Evolutionary conservation across 2,329 filamentous ascomycete species (phyloP), one percentile per base, ranked within the genome.

Genomic region (Claviceps maximensis): DNA sequence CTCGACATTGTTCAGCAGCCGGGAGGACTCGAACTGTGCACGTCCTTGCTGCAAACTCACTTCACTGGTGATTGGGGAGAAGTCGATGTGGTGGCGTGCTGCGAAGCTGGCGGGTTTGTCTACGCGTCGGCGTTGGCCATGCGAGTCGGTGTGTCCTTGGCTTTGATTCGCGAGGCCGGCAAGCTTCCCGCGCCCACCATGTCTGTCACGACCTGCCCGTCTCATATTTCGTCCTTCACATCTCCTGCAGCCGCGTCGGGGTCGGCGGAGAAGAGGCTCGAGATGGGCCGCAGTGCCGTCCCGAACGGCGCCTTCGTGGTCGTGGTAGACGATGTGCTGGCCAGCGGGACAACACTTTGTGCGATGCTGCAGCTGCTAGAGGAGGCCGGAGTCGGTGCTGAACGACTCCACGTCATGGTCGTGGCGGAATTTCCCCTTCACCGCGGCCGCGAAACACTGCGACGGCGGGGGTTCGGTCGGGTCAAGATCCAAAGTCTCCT

Each of bases 311-410:
- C 62, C 4, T 67, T 66, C 4, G 73, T 82, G 12, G 67, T 82
- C n/a, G 70, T 82, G 0, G 69, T 83, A 5, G 79, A 83, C 54
- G 79, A 83, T 62, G 78, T 81, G 29, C 71, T 83, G 53, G 70
- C 79, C 6, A 77, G 74, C 0, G 79, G 78, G 1, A 58, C 69
- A 57, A 82, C 79, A 2, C 71, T 83, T 40, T 74, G 67, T 61
- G 76, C 75, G 7, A 68, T 79, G 38, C 58, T 83, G 36, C 57
- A 69, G 57, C 64, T 83, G 1, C 60, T 83, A 27, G 13, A 42
- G 1, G 49, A 74, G 58, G 70, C 66, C 55, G 72, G 73, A 0
- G 56, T 80, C 17, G 9, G 47, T n/a, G 38, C 54, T 0, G 66
- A 72, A 41, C n/a, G 72, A 56, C 54, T 81, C 23, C 67, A 57